A percentile compares a stretch with the other conserved stretches of the same genome.
phyloP scores from a whole-genome alignment of 768 basidiomycete species.

The Kondoa malvinella region DNA sequence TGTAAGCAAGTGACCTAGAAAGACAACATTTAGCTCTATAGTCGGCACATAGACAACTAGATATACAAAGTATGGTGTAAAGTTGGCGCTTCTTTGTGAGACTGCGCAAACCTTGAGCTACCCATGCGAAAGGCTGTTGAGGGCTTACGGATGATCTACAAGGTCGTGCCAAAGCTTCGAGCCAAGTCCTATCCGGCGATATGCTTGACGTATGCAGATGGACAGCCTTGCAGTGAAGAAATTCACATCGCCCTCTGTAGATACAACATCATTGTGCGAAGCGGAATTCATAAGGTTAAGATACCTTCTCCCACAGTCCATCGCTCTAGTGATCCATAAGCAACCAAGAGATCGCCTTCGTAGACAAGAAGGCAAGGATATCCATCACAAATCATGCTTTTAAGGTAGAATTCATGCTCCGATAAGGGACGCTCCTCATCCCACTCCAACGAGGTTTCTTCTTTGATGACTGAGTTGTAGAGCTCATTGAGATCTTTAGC shows the following conservation, averaged over 20 bases:
- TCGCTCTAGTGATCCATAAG: neutral
- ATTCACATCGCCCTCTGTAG: neutral
- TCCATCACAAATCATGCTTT: neutral
- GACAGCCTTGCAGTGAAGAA: neutral
- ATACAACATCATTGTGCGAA: too few species aligned
- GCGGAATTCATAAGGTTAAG: too few species aligned
- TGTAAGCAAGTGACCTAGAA: too few species aligned
- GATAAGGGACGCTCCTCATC: neutral
- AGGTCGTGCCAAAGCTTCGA: neutral
- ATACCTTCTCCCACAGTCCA: neutral
- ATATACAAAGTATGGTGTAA: too few species aligned
- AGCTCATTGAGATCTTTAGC: too few species aligned
- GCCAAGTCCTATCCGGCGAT: neutral
- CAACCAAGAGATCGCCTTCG: neutral
- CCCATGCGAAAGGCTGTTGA: too few species aligned
- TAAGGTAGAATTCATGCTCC: neutral
- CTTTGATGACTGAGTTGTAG: too few species aligned
- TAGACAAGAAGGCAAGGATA: neutral
- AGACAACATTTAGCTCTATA: too few species aligned
- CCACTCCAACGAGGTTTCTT: neutral
- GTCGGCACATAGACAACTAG: too few species aligned
- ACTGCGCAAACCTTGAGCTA: too few species aligned
- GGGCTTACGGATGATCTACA: neutral
- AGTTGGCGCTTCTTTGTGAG: too few species aligned
- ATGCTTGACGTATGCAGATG: neutral